A percentile compares a stretch with the other conserved stretches of the same genome.
Evolutionary conservation across 306 rosid genomes (phyloP).

Genomic region (Cicer cuneatum): DNA sequence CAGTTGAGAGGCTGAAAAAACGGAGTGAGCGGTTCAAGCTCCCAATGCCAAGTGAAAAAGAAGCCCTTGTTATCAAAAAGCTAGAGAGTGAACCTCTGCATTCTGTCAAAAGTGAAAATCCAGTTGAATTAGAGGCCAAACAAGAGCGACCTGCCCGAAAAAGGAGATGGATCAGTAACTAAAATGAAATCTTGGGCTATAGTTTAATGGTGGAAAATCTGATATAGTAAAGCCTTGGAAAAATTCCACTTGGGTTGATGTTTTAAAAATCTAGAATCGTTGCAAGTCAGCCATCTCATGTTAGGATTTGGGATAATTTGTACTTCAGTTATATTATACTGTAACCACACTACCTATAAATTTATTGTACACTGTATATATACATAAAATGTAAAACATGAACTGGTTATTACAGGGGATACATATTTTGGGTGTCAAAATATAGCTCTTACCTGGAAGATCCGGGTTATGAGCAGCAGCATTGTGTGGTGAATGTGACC

Average conservation of each 20-base stretch:
- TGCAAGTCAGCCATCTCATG: constrained; percentile 42
- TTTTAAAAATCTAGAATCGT: constrained; percentile 44
- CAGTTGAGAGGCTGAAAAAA: constrained; percentile 97
- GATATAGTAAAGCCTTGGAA: constrained; percentile 32
- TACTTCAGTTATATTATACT: constrained; percentile 57
- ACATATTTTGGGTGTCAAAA: constrained; percentile 51
- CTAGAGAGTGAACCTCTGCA: constrained; percentile 79
- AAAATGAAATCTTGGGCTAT: constrained; percentile 42
- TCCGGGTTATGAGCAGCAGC: constrained; percentile 46
- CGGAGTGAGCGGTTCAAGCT: constrained; percentile 98
- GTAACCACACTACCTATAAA: constrained; percentile 57
- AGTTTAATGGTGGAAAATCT: constrained; percentile 33
- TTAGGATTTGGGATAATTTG: constrained; percentile 56
- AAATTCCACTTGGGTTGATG: constrained; percentile 42
- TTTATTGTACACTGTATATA: constrained; percentile 64
- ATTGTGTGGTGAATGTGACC: constrained; percentile 34
- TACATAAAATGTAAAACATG: constrained; percentile 71
- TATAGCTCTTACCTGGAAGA: constrained; percentile 47
- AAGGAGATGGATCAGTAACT: constrained; percentile 91
- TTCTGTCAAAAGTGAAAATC: constrained; percentile 65
- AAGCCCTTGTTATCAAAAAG: constrained; percentile 63
- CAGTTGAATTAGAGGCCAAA: constrained; percentile 73
- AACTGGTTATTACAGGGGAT: constrained; percentile 66
- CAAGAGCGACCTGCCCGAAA: constrained; percentile 95
- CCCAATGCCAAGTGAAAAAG: constrained; percentile 96